These are phyloP conservation scores for Hyaloscypha finlandica DNA, from an alignment of 495 filamentous ascomycete species.

Conservation along the genomic window DNA sequence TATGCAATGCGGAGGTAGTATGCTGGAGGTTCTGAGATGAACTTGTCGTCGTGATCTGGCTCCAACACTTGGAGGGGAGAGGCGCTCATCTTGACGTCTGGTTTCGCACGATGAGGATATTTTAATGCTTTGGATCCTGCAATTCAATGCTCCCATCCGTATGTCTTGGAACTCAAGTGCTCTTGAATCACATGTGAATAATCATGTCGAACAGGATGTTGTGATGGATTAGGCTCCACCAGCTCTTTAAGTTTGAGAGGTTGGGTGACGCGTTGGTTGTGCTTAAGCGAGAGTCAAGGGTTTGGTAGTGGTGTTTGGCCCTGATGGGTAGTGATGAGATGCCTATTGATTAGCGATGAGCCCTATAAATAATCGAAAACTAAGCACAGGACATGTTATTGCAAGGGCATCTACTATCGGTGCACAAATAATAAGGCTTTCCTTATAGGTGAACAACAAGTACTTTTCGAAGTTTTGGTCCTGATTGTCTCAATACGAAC, in stretches of 20 bases:
- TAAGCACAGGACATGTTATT: no score
- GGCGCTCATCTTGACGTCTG: background rate
- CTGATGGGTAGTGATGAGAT: background rate
- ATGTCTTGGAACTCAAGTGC: background rate
- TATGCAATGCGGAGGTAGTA: slow-evolving; percentile 11
- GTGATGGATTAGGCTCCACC: background rate
- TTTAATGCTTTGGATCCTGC: background rate
- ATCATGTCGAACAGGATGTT: background rate
- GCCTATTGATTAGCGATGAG: background rate
- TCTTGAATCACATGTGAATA: background rate
- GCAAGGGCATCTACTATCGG: no score
- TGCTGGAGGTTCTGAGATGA: slow-evolving; percentile 3
- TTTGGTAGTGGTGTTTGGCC: background rate
- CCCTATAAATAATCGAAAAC: background rate
- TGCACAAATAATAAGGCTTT: no score
- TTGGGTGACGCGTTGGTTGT: background rate
- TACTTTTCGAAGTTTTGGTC: no score
- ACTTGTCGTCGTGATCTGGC: background rate
- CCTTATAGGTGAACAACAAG: no score
- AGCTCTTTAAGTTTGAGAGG: background rate
- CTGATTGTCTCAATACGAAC: no score
- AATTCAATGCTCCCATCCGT: background rate
- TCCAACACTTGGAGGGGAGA: background rate
- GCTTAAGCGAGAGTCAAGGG: background rate
- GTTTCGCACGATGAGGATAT: background rate